A percentile compares a stretch with the other conserved stretches of the same genome.
These are phyloP conservation scores for Porpolomopsis calyptriformis DNA, from an alignment of 768 basidiomycete genomes.

Conservation along the genomic window DNA sequence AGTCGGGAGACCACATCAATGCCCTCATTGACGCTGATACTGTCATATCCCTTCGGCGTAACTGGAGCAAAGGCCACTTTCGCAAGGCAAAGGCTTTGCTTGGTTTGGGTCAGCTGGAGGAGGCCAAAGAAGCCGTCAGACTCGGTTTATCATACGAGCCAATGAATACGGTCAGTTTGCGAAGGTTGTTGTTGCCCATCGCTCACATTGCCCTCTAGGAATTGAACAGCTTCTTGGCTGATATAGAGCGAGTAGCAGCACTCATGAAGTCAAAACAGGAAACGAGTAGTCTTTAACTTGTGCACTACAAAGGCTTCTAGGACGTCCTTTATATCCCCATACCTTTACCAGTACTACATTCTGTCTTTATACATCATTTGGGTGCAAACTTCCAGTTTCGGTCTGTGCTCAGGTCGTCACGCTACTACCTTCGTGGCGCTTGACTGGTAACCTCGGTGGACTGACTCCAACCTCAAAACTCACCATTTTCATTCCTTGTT, in stretches of 20 bases:
- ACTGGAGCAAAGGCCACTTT: slow-evolving; percentile 96
- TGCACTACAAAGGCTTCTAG: no score
- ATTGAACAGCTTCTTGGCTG: slow-evolving; percentile 19
- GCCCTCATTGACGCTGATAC: slow-evolving; percentile 86
- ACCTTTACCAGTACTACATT: no score
- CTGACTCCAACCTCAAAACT: no score
- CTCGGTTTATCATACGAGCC: slow-evolving; percentile 81
- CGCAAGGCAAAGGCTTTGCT: slow-evolving; percentile 84
- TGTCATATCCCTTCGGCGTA: slow-evolving; percentile 71
- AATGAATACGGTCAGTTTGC: slow-evolving; percentile 28
- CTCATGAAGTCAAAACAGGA: neutral
- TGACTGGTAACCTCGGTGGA: no score
- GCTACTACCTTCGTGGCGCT: no score
- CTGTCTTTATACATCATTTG: no score
- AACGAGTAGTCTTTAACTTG: no score
- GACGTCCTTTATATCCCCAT: no score
- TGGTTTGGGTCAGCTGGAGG: slow-evolving; percentile 53
- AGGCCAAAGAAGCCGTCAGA: slow-evolving; percentile 73
- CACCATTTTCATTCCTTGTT: no score
- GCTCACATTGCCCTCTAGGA: slow-evolving; percentile 5
- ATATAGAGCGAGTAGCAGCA: slow-evolving; percentile 21
- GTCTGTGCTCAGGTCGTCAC: no score
- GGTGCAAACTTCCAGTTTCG: no score
- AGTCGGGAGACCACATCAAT: slow-evolving; percentile 61
- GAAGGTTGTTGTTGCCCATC: neutral